Conservation (phyloP, 768 basidiomycete species). For the Daedaleopsis nitida region DNA sequence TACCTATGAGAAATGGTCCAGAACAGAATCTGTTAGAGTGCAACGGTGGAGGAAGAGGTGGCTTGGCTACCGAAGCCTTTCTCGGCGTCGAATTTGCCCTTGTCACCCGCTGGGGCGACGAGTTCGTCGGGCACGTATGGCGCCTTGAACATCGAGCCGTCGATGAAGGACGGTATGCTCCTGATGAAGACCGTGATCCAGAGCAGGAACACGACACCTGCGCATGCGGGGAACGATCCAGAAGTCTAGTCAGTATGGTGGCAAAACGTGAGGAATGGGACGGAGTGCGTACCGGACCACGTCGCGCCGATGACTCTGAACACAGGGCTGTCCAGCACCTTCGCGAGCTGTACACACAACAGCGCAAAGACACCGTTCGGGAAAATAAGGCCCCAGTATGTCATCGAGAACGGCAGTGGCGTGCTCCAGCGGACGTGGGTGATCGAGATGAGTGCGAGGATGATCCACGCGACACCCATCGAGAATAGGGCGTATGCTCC, state of each 20-base stretch:
- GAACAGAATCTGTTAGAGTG: slow-evolving; percentile 4
- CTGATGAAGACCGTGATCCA: slow-evolving; percentile 45
- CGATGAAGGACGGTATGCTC: slow-evolving; percentile 47
- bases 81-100: slow-evolving; percentile 11
- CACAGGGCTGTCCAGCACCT: slow-evolving; percentile 49
- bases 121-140: slow-evolving; percentile 38
- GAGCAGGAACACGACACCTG: slow-evolving; percentile 44
- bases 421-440: slow-evolving; percentile 27
- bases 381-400: slow-evolving; percentile 59
- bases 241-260: background rate
- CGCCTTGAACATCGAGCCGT: slow-evolving; percentile 50
- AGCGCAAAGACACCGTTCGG: slow-evolving; percentile 56
- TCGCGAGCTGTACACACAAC: slow-evolving; percentile 50
- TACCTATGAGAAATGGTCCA: background rate
- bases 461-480: slow-evolving; percentile 56
- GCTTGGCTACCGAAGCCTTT: slow-evolving; percentile 13
- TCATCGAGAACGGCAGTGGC: slow-evolving; percentile 46
- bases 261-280: background rate
- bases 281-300: slow-evolving; percentile 46
- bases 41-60: slow-evolving; percentile 10
- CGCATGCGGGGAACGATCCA: background rate
- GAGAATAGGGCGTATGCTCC: slow-evolving; percentile 52
- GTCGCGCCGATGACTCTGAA: slow-evolving; percentile 56
- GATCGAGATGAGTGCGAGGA: slow-evolving; percentile 46
- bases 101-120: background rate